Percentiles rank a stretch among this genome's conserved stretches.
Evolutionary conservation across 2,329 filamentous ascomycete genomes (phyloP).

Genomic region (Fragosphaeria purpurea): DNA sequence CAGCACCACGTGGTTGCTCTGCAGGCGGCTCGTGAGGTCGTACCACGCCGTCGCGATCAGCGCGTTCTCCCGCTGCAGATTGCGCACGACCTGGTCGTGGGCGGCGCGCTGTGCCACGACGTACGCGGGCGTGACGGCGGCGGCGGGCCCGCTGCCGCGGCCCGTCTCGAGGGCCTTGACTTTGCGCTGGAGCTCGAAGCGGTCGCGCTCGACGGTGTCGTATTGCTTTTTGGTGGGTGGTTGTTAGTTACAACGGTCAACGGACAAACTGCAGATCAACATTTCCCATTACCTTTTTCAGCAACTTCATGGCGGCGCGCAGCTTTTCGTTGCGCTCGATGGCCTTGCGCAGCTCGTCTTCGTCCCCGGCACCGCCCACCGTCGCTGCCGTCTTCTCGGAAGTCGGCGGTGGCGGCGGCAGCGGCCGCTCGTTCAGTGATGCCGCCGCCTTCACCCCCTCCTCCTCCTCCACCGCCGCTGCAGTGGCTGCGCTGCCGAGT

Average conservation of each 20-base stretch:
- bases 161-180: constrained; percentile 41
- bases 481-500: constrained; percentile 23
- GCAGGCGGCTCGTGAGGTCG: constrained; percentile 65
- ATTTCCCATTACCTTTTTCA: constrained; percentile 44
- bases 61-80: constrained; percentile 65
- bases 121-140: constrained; percentile 2
- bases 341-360: constrained; percentile 28
- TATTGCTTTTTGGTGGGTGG: constrained; percentile 36
- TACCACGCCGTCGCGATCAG: constrained; percentile 81
- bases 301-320: constrained; percentile 41
- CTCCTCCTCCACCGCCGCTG: constrained; percentile 23
- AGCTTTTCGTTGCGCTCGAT: constrained; percentile 50
- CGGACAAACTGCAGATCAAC: too few relatives aligned
- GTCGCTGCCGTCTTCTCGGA: not conserved
- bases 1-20: constrained; percentile 73
- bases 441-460: constrained; percentile 17
- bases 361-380: constrained; percentile 18
- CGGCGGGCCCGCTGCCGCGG: constrained; percentile 42
- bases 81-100: constrained; percentile 49
- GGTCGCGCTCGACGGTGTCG: constrained; percentile 47
- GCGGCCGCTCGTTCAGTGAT: constrained; percentile 23
- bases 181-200: constrained; percentile 43
- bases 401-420: not conserved
- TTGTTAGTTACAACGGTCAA: not conserved
- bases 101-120: constrained; percentile 29